Percentiles rank a stretch among this genome's conserved stretches.
Conservation (phyloP, 306 rosid species). For the Dryas drummondii region DNA sequence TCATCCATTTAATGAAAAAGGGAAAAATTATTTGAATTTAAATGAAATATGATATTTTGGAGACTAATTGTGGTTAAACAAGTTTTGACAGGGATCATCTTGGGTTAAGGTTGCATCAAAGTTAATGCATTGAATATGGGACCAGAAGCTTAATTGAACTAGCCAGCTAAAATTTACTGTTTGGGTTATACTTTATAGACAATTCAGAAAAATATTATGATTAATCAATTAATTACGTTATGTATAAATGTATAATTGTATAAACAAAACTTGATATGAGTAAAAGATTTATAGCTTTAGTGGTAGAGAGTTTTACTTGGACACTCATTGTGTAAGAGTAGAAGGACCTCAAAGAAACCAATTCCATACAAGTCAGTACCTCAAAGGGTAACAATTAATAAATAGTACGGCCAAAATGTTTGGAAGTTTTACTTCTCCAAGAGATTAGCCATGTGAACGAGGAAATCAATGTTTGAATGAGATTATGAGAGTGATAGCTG, state of each 20-base stretch:
- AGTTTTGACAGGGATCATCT: neutral
- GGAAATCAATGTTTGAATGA: neutral
- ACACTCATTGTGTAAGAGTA: too few relatives aligned
- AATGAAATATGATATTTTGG: neutral
- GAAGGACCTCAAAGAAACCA: too few relatives aligned
- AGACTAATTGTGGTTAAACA: neutral
- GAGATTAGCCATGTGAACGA: neutral
- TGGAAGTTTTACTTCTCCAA: neutral
- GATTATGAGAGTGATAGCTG: conserved; percentile 3
- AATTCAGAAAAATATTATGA: too few relatives aligned
- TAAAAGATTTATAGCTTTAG: too few relatives aligned
- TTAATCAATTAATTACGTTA: too few relatives aligned
- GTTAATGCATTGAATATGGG: neutral
- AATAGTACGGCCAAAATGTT: neutral
- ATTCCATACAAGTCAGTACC: neutral
- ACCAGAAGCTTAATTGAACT: neutral
- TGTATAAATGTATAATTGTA: too few relatives aligned
- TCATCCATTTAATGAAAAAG: neutral
- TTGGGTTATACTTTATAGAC: neutral
- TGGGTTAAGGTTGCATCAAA: conserved; percentile 2
- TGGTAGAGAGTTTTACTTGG: too few relatives aligned
- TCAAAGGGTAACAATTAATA: neutral
- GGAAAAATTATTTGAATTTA: neutral
- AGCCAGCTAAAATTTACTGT: neutral
- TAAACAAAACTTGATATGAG: too few relatives aligned